phyloP scores from a whole-genome alignment of 2,329 filamentous ascomycete genomes.

The Fusarium liriodendri region DNA sequence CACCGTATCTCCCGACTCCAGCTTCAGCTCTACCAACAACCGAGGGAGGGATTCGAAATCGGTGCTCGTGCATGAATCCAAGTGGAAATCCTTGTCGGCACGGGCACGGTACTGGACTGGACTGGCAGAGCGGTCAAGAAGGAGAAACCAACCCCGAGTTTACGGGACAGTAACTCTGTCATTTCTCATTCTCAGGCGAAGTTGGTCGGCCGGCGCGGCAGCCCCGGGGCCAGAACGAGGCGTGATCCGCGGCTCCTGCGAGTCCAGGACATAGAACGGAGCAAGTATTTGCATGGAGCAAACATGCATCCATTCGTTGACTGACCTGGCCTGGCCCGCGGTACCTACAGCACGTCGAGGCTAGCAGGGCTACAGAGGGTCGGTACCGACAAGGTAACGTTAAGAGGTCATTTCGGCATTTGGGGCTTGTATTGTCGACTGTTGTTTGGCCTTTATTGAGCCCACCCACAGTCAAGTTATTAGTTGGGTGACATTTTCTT shows the following conservation, averaged over 20 bases:
- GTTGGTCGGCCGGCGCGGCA: conserved; percentile 22
- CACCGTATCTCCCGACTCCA: background rate
- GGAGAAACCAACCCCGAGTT: background rate
- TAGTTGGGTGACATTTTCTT: conserved; percentile 3
- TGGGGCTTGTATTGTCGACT: conserved; percentile 11
- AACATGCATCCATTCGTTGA: conserved; percentile 16
- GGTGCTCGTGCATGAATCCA: conserved; percentile 11
- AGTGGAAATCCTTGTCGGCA: conserved; percentile 5
- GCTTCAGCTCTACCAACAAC: conserved; percentile 24
- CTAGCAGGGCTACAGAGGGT: conserved; percentile 12
- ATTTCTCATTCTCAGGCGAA: conserved; percentile 7
- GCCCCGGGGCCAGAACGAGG: conserved; percentile 27
- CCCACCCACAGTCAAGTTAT: conserved; percentile 4
- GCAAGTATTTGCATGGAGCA: background rate
- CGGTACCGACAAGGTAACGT: background rate
- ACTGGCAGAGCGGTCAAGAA: conserved; percentile 8
- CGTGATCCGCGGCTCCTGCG: conserved; percentile 29
- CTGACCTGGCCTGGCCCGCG: background rate
- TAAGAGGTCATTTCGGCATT: conserved; percentile 13
- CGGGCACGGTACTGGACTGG: background rate
- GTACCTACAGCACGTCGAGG: background rate
- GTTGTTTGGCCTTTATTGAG: conserved; percentile 31
- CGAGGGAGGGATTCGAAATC: conserved; percentile 23
- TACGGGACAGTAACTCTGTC: background rate
- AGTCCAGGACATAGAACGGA: conserved; percentile 15